phyloP scores from a whole-genome alignment of 768 basidiomycete genomes.

The Pleurotus salmoneostramineus region DNA sequence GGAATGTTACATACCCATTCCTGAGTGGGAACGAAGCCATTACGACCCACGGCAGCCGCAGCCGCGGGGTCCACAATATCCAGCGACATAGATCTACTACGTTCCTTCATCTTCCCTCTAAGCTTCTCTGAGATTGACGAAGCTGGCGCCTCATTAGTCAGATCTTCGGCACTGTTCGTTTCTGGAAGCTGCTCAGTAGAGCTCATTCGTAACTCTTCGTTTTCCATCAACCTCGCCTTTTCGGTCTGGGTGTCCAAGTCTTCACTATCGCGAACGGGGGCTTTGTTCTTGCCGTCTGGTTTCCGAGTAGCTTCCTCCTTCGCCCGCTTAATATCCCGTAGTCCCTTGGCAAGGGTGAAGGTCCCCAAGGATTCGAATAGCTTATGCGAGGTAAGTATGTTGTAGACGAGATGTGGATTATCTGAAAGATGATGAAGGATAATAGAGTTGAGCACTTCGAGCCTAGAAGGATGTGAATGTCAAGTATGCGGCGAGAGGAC shows the following conservation, averaged over 20 bases:
- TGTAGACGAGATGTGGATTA: conserved; percentile 87
- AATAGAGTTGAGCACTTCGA: conserved; percentile 89
- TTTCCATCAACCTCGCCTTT: conserved; percentile 63
- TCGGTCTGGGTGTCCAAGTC: conserved; percentile 47
- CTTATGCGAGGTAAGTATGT: conserved; percentile 79
- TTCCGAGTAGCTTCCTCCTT: conserved; percentile 62
- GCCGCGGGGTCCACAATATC: conserved; percentile 60
- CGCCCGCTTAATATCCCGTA: conserved; percentile 79
- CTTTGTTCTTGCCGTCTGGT: conserved; percentile 34
- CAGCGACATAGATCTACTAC: conserved; percentile 47
- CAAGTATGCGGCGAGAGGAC: neutral
- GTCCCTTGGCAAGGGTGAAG: conserved; percentile 82
- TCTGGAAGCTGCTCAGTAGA: conserved; percentile 19
- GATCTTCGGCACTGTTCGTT: conserved; percentile 6
- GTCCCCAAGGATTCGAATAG: conserved; percentile 88
- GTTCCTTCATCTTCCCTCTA: conserved; percentile 86
- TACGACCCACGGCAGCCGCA: conserved; percentile 73
- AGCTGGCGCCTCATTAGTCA: conserved; percentile 16
- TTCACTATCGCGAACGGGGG: conserved; percentile 28
- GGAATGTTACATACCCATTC: conserved; percentile 77
- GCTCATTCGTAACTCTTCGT: conserved; percentile 27
- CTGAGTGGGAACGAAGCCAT: conserved; percentile 93
- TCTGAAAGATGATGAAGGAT: conserved; percentile 74
- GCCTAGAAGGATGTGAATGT: conserved; percentile 34
- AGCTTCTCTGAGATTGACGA: conserved; percentile 74